Base-by-base conservation (phyloP, 2,329 filamentous ascomycete genomes). In the Grosmannia penicillata region DNA sequence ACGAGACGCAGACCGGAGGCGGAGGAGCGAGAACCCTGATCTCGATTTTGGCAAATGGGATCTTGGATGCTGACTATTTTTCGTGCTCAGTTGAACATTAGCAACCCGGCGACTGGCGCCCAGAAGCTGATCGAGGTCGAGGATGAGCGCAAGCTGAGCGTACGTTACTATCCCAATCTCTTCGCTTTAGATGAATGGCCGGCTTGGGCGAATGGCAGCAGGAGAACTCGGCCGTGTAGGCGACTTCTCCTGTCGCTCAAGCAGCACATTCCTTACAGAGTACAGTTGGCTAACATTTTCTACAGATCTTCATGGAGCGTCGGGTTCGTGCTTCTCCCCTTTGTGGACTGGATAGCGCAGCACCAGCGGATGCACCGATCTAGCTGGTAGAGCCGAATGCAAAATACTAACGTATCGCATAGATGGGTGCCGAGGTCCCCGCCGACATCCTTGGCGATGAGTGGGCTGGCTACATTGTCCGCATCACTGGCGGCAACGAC, bases 401-500 rank as follows among this genome's bases (percentile, higher is more conserved):
- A 10, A 10, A 30, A 38, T 43, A 32, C n/a, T n/a, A 43, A 38
- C 7, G 15, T 9, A 6, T 21, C 15, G n/a, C 27, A 8, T 58
- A 79, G 71, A 91, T 91, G 84, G 84, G 84, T 60, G 76, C 80
- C 58, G 84, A 95, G 72, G 83, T 98, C 56, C 69, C 82, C 56
- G 91, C 82, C 59, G 93, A 98, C 72, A 82, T 79, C 62, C 76
- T 98, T 59, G 91, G 91, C 60, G 87, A 96, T 62, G 91, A 98
- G 72, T 98, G 93, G 83, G 95, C 95, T 78, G 91, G 91, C 68
- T 98, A 98, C 76, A 80, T 98, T 73, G 86, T 98, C 81, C 82
- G 78, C 65, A 96, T 98, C 74, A 98, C 91, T 58, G 93, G 91
- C 61, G 91, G 93, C 63, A 98, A 98, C 82, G 91, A 98, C 83